Evolutionary conservation across 352 stramenopile species (phyloP), one percentile per base, ranked within the genome.

Genomic region (Phytopythium montanum): DNA sequence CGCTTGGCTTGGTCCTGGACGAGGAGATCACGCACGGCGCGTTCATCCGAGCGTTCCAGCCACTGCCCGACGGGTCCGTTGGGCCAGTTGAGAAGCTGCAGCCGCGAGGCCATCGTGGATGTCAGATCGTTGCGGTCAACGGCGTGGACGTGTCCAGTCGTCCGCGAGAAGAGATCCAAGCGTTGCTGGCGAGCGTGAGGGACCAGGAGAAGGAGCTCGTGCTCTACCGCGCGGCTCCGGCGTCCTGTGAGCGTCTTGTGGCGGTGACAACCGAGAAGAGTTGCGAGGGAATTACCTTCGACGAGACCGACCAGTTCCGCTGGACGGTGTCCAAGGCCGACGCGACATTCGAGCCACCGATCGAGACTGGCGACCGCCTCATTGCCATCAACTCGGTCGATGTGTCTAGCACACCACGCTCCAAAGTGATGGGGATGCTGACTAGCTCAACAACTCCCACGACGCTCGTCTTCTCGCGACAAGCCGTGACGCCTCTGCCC

Each of bases 121-220:
- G 76, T 33, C 77, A 79, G 29, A 77, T 89, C 38, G 50, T 89
- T 41, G 62, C 67, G 44, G 70, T 89, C 23, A 87, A 89, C 55
- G 71, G 65, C n/a, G 45, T 51, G 5, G 75, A 86, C 28, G 73
- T 86, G 9, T 82, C 79, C 6, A 54, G n/a, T 3, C 56, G 50
- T 5, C 36, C 69, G 3, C 71, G 77, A 8, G 66, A 87, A 48
- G 61, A 70, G 10, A 71, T 85, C 5, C 59, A 73, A n/a, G 56
- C 68, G 0, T 12, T 78, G 36, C 62, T 89, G 5, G 54, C 60
- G 21, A 55, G 36, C 1, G 44, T 83, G 26, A 72, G 65, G 58
- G 69, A 87, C 19, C 60, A 78, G 41, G 70, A 81, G 23, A 89
- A 89, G 61, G 62, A 84, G 12, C 62, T 89, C 19, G 58, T 86